Percentiles rank a stretch among this genome's conserved stretches.
These are phyloP conservation scores for Blastocystis sp. DNA, from an alignment of 352 stramenopile genomes.

Conservation along the genomic window DNA sequence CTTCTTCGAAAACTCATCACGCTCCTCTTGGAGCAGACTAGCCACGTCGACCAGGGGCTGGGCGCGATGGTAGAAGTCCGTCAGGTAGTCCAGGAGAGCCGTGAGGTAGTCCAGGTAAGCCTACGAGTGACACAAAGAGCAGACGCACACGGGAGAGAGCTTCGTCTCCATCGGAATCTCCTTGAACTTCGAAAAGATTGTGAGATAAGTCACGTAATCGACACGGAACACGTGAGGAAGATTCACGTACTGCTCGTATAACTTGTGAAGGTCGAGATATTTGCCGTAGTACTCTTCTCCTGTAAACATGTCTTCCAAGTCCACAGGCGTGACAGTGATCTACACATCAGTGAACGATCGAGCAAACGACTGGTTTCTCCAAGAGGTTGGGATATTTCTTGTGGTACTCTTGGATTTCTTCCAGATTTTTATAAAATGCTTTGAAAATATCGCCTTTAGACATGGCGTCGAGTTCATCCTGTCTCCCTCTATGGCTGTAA, in stretches of 20 bases:
- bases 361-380: constrained; percentile 61
- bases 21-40: not conserved
- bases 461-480: constrained; percentile 74
- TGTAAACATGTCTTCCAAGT: constrained; percentile 69
- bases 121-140: not conserved
- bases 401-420: constrained; percentile 75
- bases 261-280: constrained; percentile 79
- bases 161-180: constrained; percentile 60
- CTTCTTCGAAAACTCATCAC: not conserved
- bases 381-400: constrained; percentile 74
- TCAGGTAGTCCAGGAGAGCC: constrained; percentile 74
- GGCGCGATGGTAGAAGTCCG: constrained; percentile 77
- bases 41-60: constrained; percentile 78
- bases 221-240: constrained; percentile 68
- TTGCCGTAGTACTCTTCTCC: constrained; percentile 79
- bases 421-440: constrained; percentile 79
- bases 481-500: constrained; percentile 68
- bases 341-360: not conserved
- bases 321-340: not conserved
- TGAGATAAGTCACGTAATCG: constrained; percentile 48
- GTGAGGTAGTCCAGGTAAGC: constrained; percentile 67
- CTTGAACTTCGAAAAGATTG: constrained; percentile 52
- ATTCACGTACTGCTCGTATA: constrained; percentile 75
- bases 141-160: not conserved
- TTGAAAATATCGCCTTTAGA: constrained; percentile 73